Percentiles rank a stretch among this genome's conserved stretches.
Conservation (phyloP, 352 stramenopile species). For the Phytophthora hybrid region DNA sequence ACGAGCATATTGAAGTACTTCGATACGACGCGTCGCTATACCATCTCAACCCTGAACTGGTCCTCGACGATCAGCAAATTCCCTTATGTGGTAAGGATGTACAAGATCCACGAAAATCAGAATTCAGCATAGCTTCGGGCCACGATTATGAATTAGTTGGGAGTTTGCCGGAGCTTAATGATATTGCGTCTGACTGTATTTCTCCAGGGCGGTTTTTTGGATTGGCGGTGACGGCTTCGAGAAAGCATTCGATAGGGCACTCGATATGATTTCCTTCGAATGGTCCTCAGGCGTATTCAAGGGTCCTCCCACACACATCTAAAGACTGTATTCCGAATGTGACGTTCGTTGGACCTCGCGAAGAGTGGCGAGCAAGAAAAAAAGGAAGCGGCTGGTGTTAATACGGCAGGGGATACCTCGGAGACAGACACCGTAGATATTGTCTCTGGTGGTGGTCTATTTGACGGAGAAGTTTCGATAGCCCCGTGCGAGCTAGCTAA, state of each 20-base stretch:
- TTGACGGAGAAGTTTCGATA: too few species aligned
- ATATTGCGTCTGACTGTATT: slow-evolving; percentile 17
- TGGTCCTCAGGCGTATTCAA: background rate
- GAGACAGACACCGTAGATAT: too few species aligned
- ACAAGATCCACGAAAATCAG: background rate
- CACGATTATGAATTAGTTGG: slow-evolving; percentile 14
- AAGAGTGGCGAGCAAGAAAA: background rate
- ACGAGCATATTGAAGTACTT: slow-evolving; percentile 1
- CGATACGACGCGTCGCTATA: background rate
- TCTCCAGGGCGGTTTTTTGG: background rate
- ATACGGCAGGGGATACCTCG: too few species aligned
- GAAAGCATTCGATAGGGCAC: slow-evolving; percentile 8
- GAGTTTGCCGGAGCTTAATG: background rate
- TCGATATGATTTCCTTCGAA: slow-evolving; percentile 13
- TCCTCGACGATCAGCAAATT: slow-evolving; percentile 1
- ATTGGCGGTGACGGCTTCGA: background rate
- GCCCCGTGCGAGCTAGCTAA: too few species aligned
- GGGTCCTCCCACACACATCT: background rate
- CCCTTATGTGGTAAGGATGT: background rate
- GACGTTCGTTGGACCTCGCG: slow-evolving; percentile 7
- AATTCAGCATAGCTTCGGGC: slow-evolving; percentile 16
- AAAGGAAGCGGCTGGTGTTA: background rate
- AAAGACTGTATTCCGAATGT: slow-evolving; percentile 3
- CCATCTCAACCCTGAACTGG: slow-evolving; percentile 17
- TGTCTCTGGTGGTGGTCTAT: too few species aligned